phyloP scores from a whole-genome alignment of 1,284 basidiomycete species.

The Meripilus lineatus region DNA sequence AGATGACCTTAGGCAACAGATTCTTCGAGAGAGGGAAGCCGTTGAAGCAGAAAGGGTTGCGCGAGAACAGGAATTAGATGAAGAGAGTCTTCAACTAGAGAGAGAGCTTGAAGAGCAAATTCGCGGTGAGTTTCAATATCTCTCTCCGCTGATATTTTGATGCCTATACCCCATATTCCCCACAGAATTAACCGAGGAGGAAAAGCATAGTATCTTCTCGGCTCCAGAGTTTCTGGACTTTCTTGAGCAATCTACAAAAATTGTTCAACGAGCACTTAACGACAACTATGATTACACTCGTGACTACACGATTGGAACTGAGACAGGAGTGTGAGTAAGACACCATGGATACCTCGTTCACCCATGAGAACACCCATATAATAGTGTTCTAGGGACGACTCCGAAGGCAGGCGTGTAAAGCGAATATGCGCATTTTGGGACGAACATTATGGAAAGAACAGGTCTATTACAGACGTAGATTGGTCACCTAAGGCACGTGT shows the following conservation, averaged over 20 bases:
- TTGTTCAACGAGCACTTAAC: constrained; percentile 93
- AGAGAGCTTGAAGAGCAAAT: constrained; percentile 82
- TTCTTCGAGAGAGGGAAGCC: constrained; percentile 58
- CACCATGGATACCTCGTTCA: neutral
- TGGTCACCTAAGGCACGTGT: constrained; percentile 88
- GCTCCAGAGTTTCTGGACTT: constrained; percentile 91
- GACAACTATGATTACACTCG: constrained; percentile 96
- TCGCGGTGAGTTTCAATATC: constrained; percentile 43
- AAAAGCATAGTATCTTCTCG: constrained; percentile 74
- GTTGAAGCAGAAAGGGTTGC: constrained; percentile 63
- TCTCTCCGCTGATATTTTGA: neutral
- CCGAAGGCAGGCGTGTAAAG: constrained; percentile 85
- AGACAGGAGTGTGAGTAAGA: constrained; percentile 61
- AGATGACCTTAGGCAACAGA: constrained; percentile 69
- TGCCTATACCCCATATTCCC: constrained; percentile 3
- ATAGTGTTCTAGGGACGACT: constrained; percentile 63
- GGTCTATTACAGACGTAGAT: constrained; percentile 93
- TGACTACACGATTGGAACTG: constrained; percentile 87
- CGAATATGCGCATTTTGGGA: constrained; percentile 86
- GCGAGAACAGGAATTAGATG: constrained; percentile 76
- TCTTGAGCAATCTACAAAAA: constrained; percentile 92
- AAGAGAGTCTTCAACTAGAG: constrained; percentile 74
- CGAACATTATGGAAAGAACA: constrained; percentile 82
- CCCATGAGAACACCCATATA: neutral
- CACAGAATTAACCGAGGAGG: constrained; percentile 80